Percentiles rank a stretch among this genome's conserved stretches.
Conservation (phyloP, 306 rosid genomes). For the Myrica gale region DNA sequence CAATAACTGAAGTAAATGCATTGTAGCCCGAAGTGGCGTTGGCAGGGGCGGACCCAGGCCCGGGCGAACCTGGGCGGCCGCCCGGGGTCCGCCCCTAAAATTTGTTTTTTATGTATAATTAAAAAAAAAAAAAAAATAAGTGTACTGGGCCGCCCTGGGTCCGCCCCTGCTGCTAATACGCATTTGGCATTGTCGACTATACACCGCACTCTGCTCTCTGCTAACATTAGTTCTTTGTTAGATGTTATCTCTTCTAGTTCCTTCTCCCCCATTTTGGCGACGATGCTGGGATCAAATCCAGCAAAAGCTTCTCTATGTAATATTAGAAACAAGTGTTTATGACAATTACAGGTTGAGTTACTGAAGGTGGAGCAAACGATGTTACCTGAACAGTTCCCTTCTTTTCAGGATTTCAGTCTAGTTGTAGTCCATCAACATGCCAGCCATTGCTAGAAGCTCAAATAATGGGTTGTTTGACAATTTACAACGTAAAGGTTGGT, state of each 20-base stretch:
- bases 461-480: slow-evolving; percentile 66
- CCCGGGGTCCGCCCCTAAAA: too few species aligned
- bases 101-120: too few species aligned
- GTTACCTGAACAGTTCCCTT: slow-evolving; percentile 75
- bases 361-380: not conserved
- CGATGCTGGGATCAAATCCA: slow-evolving; percentile 69
- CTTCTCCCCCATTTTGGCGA: slow-evolving; percentile 86
- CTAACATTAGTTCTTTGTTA: slow-evolving; percentile 61
- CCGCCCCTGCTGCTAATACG: slow-evolving; percentile 32
- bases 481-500: slow-evolving; percentile 6
- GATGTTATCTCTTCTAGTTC: slow-evolving; percentile 71
- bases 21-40: too few species aligned
- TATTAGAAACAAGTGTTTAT: not conserved
- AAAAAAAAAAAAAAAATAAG: too few species aligned
- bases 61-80: too few species aligned
- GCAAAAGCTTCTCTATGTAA: slow-evolving; percentile 65
- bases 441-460: slow-evolving; percentile 93
- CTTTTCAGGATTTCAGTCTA: slow-evolving; percentile 96
- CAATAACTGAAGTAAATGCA: too few species aligned
- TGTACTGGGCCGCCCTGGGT: too few species aligned
- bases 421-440: slow-evolving; percentile 93
- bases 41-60: too few species aligned
- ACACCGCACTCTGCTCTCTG: slow-evolving; percentile 83
- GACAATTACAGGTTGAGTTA: not conserved
- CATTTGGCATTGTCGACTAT: slow-evolving; percentile 88